A percentile compares a stretch with the other conserved stretches of the same genome.
Evolutionary conservation across 2,329 filamentous ascomycete genomes (phyloP).

Genomic region (Taxawa tesnikishii): DNA sequence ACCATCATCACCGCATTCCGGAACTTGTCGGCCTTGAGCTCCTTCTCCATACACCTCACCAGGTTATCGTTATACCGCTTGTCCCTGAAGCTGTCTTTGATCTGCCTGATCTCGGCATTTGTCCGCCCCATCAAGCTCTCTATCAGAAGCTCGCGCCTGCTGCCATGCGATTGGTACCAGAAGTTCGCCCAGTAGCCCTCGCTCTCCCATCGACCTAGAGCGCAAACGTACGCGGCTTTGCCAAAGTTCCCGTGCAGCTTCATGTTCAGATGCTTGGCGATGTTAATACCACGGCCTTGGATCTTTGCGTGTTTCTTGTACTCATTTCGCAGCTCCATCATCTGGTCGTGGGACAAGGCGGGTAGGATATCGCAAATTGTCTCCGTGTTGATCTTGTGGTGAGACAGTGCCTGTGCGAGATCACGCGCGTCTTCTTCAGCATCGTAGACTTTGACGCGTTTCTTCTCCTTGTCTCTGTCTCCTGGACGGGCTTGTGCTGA

Average conservation of each 20-base stretch:
- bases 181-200: constrained; percentile 98
- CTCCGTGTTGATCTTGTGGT: constrained; percentile 50
- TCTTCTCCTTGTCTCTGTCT: constrained; percentile 33
- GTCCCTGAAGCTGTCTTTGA: constrained; percentile 81
- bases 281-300: constrained; percentile 67
- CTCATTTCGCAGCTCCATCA: constrained; percentile 72
- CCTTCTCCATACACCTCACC: constrained; percentile 75
- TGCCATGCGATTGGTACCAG: constrained; percentile 85
- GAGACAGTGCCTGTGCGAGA: constrained; percentile 63
- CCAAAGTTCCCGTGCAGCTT: constrained; percentile 69
- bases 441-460: constrained; percentile 67
- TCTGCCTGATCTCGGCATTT: constrained; percentile 74
- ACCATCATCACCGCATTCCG: constrained; percentile 75
- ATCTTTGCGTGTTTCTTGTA: constrained; percentile 87
- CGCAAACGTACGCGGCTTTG: constrained; percentile 83
- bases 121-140: constrained; percentile 83
- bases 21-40: constrained; percentile 94
- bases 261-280: constrained; percentile 75
- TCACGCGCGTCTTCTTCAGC: constrained; percentile 64
- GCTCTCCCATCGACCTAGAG: constrained; percentile 79
- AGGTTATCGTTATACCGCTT: constrained; percentile 82
- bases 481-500: not conserved
- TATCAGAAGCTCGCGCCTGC: constrained; percentile 77
- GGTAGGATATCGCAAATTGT: constrained; percentile 76
- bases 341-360: constrained; percentile 71